Conservation (phyloP, 2,329 filamentous ascomycete species). For the Diplocarpon mali region DNA sequence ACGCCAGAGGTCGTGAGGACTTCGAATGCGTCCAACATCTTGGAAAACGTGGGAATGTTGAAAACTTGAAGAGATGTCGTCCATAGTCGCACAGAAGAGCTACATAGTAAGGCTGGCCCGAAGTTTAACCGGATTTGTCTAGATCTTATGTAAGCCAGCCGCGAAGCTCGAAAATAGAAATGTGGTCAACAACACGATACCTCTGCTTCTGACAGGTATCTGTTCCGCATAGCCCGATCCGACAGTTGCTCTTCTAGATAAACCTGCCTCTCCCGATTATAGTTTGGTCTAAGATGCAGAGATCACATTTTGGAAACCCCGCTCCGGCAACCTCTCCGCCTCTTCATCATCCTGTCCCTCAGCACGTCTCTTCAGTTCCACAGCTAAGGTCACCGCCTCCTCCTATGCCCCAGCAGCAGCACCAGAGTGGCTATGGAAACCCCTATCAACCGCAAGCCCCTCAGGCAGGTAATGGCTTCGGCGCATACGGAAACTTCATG, state of each 20-base stretch:
- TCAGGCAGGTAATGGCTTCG: conserved; percentile 42
- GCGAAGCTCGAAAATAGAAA: conserved; percentile 4
- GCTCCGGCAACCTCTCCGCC: conserved; percentile 67
- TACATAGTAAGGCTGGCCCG: not conserved
- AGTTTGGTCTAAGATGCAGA: conserved; percentile 55
- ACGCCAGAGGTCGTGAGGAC: conserved; percentile 93
- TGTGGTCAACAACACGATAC: not conserved
- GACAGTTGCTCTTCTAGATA: not conserved
- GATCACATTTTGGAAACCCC: conserved; percentile 66
- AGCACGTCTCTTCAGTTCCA: conserved; percentile 96
- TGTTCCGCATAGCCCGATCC: not conserved
- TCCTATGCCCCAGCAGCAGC: conserved; percentile 57
- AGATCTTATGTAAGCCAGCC: conserved; percentile 1
- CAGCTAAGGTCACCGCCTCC: conserved; percentile 91
- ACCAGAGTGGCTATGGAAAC: conserved; percentile 56
- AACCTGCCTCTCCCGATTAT: not conserved
- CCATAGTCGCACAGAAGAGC: no score
- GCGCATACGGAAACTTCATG: conserved; percentile 84
- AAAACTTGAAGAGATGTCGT: not conserved
- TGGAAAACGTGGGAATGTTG: conserved; percentile 6
- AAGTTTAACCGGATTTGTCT: conserved; percentile 4
- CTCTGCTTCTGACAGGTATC: conserved; percentile 1
- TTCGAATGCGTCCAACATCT: conserved; percentile 93
- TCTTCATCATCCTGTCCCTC: conserved; percentile 91
- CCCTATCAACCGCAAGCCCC: conserved; percentile 55